phyloP scores from a whole-genome alignment of 495 filamentous ascomycete genomes.

The Terfezia boudieri region DNA sequence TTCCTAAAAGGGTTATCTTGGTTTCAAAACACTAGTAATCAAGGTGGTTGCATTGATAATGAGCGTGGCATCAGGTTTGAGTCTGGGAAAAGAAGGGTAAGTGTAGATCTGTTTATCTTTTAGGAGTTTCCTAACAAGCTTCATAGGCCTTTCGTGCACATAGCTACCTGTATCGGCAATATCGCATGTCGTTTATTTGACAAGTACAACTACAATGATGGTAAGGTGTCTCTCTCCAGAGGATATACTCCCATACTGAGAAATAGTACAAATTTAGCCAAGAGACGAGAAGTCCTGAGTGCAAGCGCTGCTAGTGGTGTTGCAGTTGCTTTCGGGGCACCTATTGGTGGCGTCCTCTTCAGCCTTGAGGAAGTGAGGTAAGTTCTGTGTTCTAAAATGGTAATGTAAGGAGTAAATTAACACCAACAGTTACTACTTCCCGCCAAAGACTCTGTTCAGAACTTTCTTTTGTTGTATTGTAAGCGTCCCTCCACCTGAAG shows the following conservation, averaged over 20 bases:
- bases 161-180: conserved; percentile 87
- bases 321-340: conserved; percentile 84
- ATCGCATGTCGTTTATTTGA: conserved; percentile 78
- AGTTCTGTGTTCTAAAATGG: not conserved
- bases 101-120: not conserved
- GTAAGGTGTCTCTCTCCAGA: conserved; percentile 18
- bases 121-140: not conserved
- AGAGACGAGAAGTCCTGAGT: conserved; percentile 74
- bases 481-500: conserved; percentile 8
- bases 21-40: conserved; percentile 64
- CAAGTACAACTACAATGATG: conserved; percentile 90
- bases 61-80: conserved; percentile 78
- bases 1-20: conserved; percentile 41
- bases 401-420: conserved; percentile 17
- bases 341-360: conserved; percentile 81
- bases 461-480: conserved; percentile 97
- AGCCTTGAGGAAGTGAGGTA: conserved; percentile 74
- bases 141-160: conserved; percentile 71
- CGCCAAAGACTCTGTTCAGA: conserved; percentile 90
- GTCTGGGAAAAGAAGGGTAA: conserved; percentile 69
- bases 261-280: conserved; percentile 19
- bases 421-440: conserved; percentile 53
- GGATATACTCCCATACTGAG: no score
- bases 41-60: conserved; percentile 70
- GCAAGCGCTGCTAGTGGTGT: conserved; percentile 84